Percentiles rank a stretch among this genome's conserved stretches.
These are phyloP conservation scores for Amanita pallidorosea DNA, from an alignment of 768 basidiomycete genomes.

Conservation along the genomic window DNA sequence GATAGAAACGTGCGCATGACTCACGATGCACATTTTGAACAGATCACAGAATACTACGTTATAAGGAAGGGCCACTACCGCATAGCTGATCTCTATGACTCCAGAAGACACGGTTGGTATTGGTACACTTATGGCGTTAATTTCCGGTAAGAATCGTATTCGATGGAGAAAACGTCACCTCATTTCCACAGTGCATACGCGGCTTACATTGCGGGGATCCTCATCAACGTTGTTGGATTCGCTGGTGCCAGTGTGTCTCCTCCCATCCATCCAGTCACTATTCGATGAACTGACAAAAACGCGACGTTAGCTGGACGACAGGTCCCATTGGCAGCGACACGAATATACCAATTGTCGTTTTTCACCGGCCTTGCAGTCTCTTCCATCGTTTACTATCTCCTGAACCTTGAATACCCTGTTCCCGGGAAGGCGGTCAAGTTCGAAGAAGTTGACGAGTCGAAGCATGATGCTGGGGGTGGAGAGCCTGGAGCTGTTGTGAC, in stretches of 20 bases:
- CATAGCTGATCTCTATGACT: constrained; percentile 60
- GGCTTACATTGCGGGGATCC: constrained; percentile 62
- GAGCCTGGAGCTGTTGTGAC: not conserved
- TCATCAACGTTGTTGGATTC: constrained; percentile 78
- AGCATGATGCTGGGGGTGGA: not conserved
- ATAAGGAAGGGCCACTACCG: constrained; percentile 60
- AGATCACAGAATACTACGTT: constrained; percentile 76
- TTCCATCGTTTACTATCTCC: constrained; percentile 45
- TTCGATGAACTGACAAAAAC: constrained; percentile 1
- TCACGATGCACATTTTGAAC: not conserved
- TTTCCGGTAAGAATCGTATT: constrained; percentile 35
- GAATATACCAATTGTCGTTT: constrained; percentile 70
- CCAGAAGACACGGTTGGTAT: constrained; percentile 54
- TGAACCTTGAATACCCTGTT: constrained; percentile 54
- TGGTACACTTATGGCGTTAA: constrained; percentile 69
- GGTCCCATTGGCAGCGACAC: constrained; percentile 61
- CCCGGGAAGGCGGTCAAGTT: constrained; percentile 35
- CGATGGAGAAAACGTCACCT: constrained; percentile 2
- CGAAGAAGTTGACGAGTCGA: constrained; percentile 40
- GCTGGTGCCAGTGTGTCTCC: constrained; percentile 52
- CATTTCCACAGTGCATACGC: constrained; percentile 39
- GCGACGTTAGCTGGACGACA: constrained; percentile 33
- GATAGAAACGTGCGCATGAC: no score
- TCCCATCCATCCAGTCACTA: not conserved
- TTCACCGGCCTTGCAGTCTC: constrained; percentile 77